Percentiles rank a stretch among this genome's conserved stretches.
These are phyloP conservation scores for Schizosaccharomyces japonicus DNA, from an alignment of 805 yeast species.

Conservation along the genomic window DNA sequence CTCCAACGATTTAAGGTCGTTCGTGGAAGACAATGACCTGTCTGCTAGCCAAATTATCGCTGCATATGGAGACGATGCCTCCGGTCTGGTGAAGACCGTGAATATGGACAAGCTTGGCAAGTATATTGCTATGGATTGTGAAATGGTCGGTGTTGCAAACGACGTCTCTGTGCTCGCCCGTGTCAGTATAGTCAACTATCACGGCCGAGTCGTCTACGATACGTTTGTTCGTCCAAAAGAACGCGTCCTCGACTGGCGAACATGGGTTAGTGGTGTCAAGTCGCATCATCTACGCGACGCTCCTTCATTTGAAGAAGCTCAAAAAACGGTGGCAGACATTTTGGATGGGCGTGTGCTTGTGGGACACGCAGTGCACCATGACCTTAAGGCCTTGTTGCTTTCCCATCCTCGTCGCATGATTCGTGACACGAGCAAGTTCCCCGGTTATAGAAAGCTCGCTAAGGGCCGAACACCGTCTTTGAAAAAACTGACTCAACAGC, in stretches of 20 bases:
- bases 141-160: constrained; percentile 74
- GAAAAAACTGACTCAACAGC: constrained; percentile 35
- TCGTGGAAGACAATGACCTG: background rate
- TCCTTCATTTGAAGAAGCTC: constrained; percentile 42
- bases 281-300: constrained; percentile 51
- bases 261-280: constrained; percentile 72
- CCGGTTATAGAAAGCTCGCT: constrained; percentile 20
- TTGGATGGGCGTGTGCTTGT: constrained; percentile 36
- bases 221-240: constrained; percentile 52
- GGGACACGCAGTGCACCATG: constrained; percentile 72
- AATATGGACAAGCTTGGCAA: constrained; percentile 28
- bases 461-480: constrained; percentile 52
- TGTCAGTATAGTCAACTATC: constrained; percentile 65
- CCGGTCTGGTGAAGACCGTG: background rate
- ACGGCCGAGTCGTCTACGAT: constrained; percentile 51
- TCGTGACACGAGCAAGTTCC: constrained; percentile 47
- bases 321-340: constrained; percentile 27
- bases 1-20: background rate
- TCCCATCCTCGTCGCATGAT: constrained; percentile 40
- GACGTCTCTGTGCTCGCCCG: constrained; percentile 67
- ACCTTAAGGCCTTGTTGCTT: constrained; percentile 40
- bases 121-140: constrained; percentile 72
- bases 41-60: background rate
- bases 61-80: background rate
- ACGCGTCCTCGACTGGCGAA: constrained; percentile 70